Evolutionary conservation across 139 green algal species (phyloP).

Genomic region (Chlorella sp.): DNA sequence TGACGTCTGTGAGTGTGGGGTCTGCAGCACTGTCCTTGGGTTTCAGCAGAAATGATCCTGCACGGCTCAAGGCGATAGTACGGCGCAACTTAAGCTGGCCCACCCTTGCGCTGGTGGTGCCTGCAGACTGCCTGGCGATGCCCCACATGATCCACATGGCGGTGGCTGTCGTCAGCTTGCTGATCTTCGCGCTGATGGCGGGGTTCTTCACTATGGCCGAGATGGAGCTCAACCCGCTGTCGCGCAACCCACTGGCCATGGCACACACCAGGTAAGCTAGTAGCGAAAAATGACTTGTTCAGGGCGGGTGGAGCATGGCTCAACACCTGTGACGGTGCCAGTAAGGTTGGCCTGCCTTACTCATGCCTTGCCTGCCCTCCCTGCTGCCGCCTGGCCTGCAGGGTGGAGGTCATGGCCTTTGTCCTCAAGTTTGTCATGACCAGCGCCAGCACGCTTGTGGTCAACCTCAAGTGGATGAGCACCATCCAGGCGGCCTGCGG

Average conservation of each 20-base stretch:
- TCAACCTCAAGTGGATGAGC: not conserved
- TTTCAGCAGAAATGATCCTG: too few relatives aligned
- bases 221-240: not conserved
- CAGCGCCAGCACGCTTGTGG: not conserved
- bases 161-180: not conserved
- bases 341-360: too few relatives aligned
- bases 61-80: too few relatives aligned
- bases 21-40: too few relatives aligned
- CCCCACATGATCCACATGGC: not conserved
- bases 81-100: too few relatives aligned
- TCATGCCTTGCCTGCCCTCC: too few relatives aligned
- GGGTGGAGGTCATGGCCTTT: constrained; percentile 3
- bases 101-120: too few relatives aligned
- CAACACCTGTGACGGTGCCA: too few relatives aligned
- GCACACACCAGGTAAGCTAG: not conserved
- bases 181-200: not conserved
- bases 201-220: not conserved
- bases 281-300: too few relatives aligned
- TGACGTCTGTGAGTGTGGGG: too few relatives aligned
- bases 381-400: too few relatives aligned
- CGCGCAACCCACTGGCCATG: not conserved
- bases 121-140: not conserved
- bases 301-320: too few relatives aligned
- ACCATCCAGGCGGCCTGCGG: not conserved
- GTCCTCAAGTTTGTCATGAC: constrained; percentile 6